These are phyloP conservation scores for Cajanus cajan DNA, from an alignment of 306 rosid species.

Conservation along the genomic window DNA sequence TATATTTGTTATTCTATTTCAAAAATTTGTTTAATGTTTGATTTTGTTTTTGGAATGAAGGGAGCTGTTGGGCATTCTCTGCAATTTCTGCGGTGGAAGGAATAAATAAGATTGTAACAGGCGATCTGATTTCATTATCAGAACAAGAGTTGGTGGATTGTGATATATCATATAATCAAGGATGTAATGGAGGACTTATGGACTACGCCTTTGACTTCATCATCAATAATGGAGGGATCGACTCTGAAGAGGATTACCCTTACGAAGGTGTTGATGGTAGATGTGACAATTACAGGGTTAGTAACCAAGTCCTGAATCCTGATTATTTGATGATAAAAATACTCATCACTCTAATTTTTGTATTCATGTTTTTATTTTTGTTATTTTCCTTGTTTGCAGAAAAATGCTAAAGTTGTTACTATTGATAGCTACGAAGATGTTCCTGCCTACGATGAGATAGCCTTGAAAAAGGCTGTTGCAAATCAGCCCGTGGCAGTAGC, in stretches of 20 bases:
- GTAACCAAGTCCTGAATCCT: neutral
- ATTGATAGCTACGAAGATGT: constrained; percentile 83
- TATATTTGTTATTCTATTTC: neutral
- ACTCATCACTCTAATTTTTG: neutral
- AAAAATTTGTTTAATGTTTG: neutral
- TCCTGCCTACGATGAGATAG: constrained; percentile 54
- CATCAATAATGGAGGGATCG: constrained; percentile 88
- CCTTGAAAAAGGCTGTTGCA: constrained; percentile 74
- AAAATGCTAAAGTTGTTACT: constrained; percentile 81
- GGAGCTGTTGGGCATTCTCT: constrained; percentile 99
- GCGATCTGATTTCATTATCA: constrained; percentile 73
- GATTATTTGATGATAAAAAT: neutral
- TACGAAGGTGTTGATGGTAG: constrained; percentile 58
- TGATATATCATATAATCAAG: constrained; percentile 72
- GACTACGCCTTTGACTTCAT: constrained; percentile 87
- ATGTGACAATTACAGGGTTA: constrained; percentile 67
- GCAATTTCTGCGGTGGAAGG: constrained; percentile 77
- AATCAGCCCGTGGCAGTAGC: constrained; percentile 76
- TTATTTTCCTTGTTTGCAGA: constrained; percentile 43
- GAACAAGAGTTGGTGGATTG: constrained; percentile 97
- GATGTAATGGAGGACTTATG: constrained; percentile 97
- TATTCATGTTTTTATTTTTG: neutral
- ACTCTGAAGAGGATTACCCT: constrained; percentile 86
- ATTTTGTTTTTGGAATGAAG: constrained; percentile 37
- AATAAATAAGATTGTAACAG: constrained; percentile 76